phyloP scores from a whole-genome alignment of 106 monocot genomes.

The Alisma plantagoaquatica region DNA sequence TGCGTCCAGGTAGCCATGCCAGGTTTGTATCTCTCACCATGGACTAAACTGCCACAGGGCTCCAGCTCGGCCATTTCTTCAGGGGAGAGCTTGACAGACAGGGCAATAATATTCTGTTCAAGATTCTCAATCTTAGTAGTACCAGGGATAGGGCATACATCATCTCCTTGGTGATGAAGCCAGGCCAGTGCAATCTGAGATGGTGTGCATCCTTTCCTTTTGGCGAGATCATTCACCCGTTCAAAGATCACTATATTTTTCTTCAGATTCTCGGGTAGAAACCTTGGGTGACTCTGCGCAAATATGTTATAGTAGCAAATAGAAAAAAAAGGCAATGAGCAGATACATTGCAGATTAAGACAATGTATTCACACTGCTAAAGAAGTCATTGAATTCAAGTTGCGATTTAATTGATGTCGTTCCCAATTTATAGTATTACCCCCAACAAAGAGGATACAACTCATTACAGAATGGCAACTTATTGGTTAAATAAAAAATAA shows the following conservation, averaged over 20 bases:
- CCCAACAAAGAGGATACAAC: too few species aligned
- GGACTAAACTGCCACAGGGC: slow-evolving; percentile 24
- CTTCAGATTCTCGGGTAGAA: slow-evolving; percentile 51
- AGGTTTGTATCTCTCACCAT: slow-evolving; percentile 23
- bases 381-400: too few species aligned
- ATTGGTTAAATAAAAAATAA: too few species aligned
- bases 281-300: slow-evolving; percentile 25
- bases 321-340: too few species aligned
- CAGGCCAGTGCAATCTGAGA: slow-evolving; percentile 76
- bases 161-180: slow-evolving; percentile 66
- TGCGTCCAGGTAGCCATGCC: slow-evolving; percentile 20
- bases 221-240: slow-evolving; percentile 45
- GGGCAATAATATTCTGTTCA: slow-evolving; percentile 39
- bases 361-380: too few species aligned
- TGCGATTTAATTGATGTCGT: too few species aligned
- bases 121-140: slow-evolving; percentile 60
- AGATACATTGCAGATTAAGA: too few species aligned
- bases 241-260: slow-evolving; percentile 49
- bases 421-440: too few species aligned
- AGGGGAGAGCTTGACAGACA: slow-evolving; percentile 41
- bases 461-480: too few species aligned
- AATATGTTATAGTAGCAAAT: too few species aligned
- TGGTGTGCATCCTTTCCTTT: slow-evolving; percentile 63
- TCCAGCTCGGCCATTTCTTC: slow-evolving; percentile 57
- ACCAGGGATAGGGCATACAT: slow-evolving; percentile 78